Evolutionary conservation across 2,329 filamentous ascomycete genomes (phyloP).

Genomic region (Fragosphaeria purpurea): DNA sequence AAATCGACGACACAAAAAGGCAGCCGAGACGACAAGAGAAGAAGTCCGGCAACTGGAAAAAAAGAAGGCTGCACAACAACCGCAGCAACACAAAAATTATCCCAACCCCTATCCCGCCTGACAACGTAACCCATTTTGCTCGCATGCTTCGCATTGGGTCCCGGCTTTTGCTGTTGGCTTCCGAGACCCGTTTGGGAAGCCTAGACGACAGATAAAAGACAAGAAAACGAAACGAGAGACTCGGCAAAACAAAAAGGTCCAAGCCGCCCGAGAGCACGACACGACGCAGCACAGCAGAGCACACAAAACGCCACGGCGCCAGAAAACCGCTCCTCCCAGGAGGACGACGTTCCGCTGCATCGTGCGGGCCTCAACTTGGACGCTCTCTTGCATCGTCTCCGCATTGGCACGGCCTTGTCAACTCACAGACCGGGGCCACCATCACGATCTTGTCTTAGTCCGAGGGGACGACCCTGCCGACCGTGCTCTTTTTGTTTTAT

Average conservation of each 20-base stretch:
- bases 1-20: not conserved
- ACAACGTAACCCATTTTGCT: too few species aligned
- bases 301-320: not conserved
- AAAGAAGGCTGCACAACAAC: not conserved
- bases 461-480: too few species aligned
- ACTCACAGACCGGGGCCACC: not conserved
- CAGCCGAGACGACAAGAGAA: not conserved
- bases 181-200: not conserved
- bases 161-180: too few species aligned
- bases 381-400: too few species aligned
- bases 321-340: not conserved
- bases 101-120: too few species aligned
- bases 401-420: too few species aligned
- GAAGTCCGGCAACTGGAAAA: not conserved
- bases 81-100: too few species aligned
- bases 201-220: not conserved
- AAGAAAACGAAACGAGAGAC: not conserved
- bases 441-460: not conserved
- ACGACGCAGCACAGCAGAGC: not conserved
- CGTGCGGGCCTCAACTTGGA: too few species aligned
- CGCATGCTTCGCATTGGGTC: too few species aligned
- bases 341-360: too few species aligned
- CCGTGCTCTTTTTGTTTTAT: too few species aligned
- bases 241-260: not conserved
- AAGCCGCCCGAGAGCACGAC: too few species aligned